phyloP scores from a whole-genome alignment of 257 asterid genomes.

The Striga asiatica region DNA sequence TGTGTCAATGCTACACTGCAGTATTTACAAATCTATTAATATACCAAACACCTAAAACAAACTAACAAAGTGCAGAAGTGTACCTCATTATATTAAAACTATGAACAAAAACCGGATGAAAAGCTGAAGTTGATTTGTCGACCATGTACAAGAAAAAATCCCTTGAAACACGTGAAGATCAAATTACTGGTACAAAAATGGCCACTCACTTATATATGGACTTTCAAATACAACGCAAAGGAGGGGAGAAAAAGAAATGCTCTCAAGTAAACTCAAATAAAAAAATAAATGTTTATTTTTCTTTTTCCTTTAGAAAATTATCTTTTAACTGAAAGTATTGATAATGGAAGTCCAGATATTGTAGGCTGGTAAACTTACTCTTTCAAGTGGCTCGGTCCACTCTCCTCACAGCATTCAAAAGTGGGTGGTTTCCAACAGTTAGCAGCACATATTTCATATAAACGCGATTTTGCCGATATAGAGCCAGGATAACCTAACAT shows the following conservation, averaged over 20 bases:
- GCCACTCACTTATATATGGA: no score
- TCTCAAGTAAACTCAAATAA: background rate
- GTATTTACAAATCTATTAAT: background rate
- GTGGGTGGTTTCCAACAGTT: constrained; percentile 84
- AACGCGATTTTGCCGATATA: constrained; percentile 53
- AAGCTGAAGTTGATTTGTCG: background rate
- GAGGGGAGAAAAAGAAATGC: background rate
- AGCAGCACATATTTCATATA: constrained; percentile 60
- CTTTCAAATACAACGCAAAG: background rate
- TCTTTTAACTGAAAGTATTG: background rate
- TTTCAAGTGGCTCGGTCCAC: constrained; percentile 69
- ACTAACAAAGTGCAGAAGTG: no score
- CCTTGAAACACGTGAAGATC: no score
- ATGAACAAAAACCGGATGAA: background rate
- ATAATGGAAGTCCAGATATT: no score
- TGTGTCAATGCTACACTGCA: background rate
- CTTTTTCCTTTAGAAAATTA: background rate
- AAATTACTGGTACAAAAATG: no score
- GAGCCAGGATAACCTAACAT: constrained; percentile 31
- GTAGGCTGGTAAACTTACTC: constrained; percentile 46
- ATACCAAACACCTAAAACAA: no score
- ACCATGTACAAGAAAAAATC: background rate
- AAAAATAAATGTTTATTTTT: background rate
- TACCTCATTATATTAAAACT: no score
- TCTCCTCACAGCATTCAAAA: constrained; percentile 60